These are phyloP conservation scores for Withania somnifera DNA, from an alignment of 305 asterid genomes.

Conservation along the genomic window DNA sequence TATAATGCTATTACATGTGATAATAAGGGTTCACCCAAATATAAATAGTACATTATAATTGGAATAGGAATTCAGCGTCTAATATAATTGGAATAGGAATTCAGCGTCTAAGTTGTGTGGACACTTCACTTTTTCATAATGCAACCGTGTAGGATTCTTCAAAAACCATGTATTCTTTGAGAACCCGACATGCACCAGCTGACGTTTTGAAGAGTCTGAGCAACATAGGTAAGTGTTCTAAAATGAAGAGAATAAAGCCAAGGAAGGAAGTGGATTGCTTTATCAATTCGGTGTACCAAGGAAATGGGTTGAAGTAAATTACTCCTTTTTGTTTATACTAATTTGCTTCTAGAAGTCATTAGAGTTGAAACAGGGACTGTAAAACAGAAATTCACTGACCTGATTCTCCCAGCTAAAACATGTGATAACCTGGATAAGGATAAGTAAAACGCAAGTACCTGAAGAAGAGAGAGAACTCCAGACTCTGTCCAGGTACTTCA, in stretches of 20 bases:
- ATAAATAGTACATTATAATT: not conserved
- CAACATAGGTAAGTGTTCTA: too few relatives aligned
- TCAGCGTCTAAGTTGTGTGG: too few relatives aligned
- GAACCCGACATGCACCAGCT: too few relatives aligned
- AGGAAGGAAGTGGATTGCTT: not conserved
- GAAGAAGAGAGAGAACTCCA: conserved; percentile 78
- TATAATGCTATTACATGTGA: not conserved
- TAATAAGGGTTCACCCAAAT: not conserved
- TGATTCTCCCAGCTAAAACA: conserved; percentile 1
- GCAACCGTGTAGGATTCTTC: too few relatives aligned
- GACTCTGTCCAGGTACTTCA: conserved; percentile 57
- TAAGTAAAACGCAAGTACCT: conserved; percentile 33
- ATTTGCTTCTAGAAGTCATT: not conserved
- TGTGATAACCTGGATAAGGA: not conserved
- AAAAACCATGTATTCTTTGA: too few relatives aligned
- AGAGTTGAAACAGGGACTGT: not conserved
- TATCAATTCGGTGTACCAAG: not conserved
- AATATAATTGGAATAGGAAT: too few relatives aligned
- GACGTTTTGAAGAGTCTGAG: too few relatives aligned
- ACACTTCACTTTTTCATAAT: too few relatives aligned
- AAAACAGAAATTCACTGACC: conserved; percentile 3
- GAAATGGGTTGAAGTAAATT: not conserved
- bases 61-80: not conserved
- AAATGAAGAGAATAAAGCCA: not conserved
- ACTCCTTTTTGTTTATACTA: not conserved